Evolutionary conservation across 371 early-diverging fungal species (phyloP).

Genomic region (Phascolomyces articulosus): DNA sequence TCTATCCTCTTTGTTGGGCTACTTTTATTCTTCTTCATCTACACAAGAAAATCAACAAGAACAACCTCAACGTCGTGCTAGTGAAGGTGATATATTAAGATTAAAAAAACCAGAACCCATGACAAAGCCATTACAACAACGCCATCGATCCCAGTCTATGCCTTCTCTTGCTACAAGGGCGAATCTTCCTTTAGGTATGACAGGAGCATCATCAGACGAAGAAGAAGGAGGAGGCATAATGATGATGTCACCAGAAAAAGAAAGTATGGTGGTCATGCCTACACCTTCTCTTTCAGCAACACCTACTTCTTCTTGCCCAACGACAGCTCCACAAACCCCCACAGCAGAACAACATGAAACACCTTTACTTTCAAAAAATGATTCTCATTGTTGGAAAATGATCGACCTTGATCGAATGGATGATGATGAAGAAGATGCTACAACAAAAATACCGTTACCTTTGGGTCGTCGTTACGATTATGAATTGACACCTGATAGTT

Average conservation of each 20-base stretch:
- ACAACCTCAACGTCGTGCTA: constrained; percentile 4
- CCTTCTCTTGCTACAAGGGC: neutral
- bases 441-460: constrained; percentile 3
- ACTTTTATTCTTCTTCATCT: constrained; percentile 8
- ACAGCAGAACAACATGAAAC: neutral
- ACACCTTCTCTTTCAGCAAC: neutral
- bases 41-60: constrained; percentile 7
- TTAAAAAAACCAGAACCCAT: neutral
- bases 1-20: neutral
- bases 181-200: too few species aligned
- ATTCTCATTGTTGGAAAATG: neutral
- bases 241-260: neutral
- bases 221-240: neutral
- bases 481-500: constrained; percentile 46
- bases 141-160: neutral
- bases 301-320: neutral
- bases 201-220: too few species aligned
- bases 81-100: constrained; percentile 17
- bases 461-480: constrained; percentile 37
- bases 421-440: neutral
- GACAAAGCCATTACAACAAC: neutral
- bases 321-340: neutral
- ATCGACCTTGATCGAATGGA: neutral
- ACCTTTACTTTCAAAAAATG: neutral
- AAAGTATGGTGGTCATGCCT: neutral